phyloP scores from a whole-genome alignment of 202 grass and related monocot species.

The Setaria italica region DNA sequence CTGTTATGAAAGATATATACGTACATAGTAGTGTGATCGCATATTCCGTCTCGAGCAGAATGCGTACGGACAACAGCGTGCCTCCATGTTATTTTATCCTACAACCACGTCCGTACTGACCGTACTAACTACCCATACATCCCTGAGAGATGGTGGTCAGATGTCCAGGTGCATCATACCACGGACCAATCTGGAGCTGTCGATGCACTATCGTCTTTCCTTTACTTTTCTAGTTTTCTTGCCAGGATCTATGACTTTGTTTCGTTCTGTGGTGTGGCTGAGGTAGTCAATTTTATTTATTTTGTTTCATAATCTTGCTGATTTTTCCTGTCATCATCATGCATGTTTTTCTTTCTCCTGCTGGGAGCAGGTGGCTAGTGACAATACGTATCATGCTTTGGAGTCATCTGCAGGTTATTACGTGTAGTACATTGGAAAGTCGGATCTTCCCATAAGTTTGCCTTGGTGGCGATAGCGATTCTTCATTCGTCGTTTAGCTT shows the following conservation, averaged over 20 bases:
- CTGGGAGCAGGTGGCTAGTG: neutral
- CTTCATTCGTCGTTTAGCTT: neutral
- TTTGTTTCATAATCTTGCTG: neutral
- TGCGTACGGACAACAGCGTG: neutral
- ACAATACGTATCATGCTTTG: neutral
- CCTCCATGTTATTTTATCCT: neutral
- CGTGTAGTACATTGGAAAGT: neutral
- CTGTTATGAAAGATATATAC: too few species aligned
- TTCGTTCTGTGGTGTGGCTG: neutral
- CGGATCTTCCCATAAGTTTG: neutral
- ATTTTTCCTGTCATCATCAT: neutral
- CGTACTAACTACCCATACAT: neutral
- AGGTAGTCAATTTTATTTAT: neutral
- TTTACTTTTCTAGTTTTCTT: neutral
- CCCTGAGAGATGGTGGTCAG: neutral
- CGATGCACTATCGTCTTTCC: neutral
- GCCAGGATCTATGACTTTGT: constrained; percentile 12
- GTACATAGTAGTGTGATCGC: too few species aligned
- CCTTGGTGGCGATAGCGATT: neutral
- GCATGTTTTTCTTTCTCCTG: neutral
- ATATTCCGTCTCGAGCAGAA: neutral
- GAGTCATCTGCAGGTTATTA: neutral
- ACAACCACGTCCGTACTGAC: neutral
- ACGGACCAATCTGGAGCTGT: neutral
- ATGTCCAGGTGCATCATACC: neutral